Evolutionary conservation across 495 filamentous ascomycete genomes (phyloP), one percentile per base, ranked within the genome.

Genomic region (Xylaria telfairii): DNA sequence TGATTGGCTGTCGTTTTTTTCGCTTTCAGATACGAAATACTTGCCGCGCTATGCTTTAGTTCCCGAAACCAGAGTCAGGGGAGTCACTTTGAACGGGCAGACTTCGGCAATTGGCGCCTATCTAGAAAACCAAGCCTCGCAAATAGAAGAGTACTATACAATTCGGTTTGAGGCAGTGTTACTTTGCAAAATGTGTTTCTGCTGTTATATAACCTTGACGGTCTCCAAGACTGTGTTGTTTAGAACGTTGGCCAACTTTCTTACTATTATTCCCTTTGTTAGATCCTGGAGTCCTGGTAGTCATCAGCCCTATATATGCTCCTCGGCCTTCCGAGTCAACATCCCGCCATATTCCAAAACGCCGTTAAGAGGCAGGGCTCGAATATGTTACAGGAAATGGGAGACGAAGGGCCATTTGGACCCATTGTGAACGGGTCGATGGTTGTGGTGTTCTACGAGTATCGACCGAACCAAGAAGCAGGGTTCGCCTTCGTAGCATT

Each of bases 401-500:
- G 2, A 8, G 57, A 61, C 69, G 32, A 72, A 39, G 70, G 65
- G 3, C 72, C 72, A 19, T 73, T 73, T 32, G 68, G 72, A 2
- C 68, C 68, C 42, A 62, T 71, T 2, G 68, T 73, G 0, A 73
- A 71, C 32, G 63, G 72, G 32, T 71, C 72, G 3, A 63, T 67
- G 56, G 57, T 42, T 21, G 67, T 73, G 8, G 68, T 71, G 34
- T 71, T 86, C 74, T 88, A 84, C 71, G 79, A 81, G 4, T 88
- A 87, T 67, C 80, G 72, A 37, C 86, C 86, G 5, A 86, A 84
- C 13, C 73, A 78, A 32, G 62, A 79, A n/a, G 83, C 86, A 7
- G 84, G 79, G 0, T 83, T 80, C 65, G 79, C 82, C n/a, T 88
- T 85, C 70, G 72, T 85, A 65, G 86, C 72, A 15, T 74, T 87